Evolutionary conservation across 2,329 filamentous ascomycete genomes (phyloP).

Genomic region (Colletotrichum godetiae): DNA sequence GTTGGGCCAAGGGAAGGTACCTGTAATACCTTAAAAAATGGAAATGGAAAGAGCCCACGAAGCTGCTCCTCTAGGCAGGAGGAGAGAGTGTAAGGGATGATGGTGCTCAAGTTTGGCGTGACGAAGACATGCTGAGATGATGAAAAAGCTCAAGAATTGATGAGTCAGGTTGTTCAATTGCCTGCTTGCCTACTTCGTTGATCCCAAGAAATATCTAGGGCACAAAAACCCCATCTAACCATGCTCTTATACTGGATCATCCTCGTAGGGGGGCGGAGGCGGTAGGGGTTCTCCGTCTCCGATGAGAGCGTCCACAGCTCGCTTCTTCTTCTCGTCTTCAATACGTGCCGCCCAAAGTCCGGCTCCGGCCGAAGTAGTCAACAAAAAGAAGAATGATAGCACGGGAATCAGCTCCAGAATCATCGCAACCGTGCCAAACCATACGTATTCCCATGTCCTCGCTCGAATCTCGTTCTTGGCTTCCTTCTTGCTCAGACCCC

Average conservation of each 20-base stretch:
- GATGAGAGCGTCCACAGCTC: slow-evolving; percentile 36
- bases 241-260: slow-evolving; percentile 45
- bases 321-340: slow-evolving; percentile 66
- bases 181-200: not conserved
- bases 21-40: not conserved
- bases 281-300: slow-evolving; percentile 42
- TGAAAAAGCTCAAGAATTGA: too few relatives aligned
- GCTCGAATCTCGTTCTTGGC: slow-evolving; percentile 75
- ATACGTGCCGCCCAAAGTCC: slow-evolving; percentile 87
- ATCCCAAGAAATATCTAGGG: not conserved
- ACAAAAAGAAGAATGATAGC: slow-evolving; percentile 91
- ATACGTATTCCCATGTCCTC: slow-evolving; percentile 85
- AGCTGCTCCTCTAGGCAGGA: not conserved
- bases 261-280: slow-evolving; percentile 51
- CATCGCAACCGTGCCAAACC: slow-evolving; percentile 91
- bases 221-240: not conserved
- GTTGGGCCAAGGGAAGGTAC: not conserved
- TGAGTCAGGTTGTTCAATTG: not conserved
- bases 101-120: not conserved
- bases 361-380: slow-evolving; percentile 87
- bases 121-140: not conserved
- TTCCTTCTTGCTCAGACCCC: slow-evolving; percentile 79
- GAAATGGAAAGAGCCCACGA: too few relatives aligned
- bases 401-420: slow-evolving; percentile 88
- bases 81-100: not conserved